phyloP scores from a whole-genome alignment of 495 filamentous ascomycete species.

The Trichodelitschia bisporula region DNA sequence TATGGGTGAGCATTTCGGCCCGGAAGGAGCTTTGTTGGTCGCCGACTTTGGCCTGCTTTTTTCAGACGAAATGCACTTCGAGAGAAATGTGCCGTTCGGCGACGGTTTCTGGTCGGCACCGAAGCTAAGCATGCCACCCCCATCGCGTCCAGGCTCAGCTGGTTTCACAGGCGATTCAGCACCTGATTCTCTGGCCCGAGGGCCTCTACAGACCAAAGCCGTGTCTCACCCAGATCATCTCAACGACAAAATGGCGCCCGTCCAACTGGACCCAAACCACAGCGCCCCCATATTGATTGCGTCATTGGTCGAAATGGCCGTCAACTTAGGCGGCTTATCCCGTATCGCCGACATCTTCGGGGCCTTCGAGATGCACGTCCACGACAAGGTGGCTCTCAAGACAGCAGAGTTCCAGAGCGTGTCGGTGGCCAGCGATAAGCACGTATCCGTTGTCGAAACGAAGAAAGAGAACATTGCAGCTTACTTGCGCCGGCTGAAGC shows the following conservation, averaged over 20 bases:
- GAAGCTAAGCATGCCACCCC: no score
- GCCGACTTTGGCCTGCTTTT: no score
- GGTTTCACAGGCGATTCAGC: no score
- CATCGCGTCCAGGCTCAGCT: no score
- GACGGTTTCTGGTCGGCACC: no score
- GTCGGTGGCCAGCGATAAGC: constrained; percentile 19
- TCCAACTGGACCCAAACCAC: constrained; percentile 1
- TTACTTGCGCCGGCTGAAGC: constrained; percentile 12
- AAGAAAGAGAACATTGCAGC: constrained; percentile 3
- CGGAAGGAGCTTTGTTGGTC: no score
- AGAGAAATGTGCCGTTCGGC: no score
- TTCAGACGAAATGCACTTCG: no score
- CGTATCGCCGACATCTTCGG: constrained; percentile 25
- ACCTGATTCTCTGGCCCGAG: no score
- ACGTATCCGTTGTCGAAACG: constrained; percentile 19
- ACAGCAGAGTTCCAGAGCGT: constrained; percentile 19
- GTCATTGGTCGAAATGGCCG: constrained; percentile 22
- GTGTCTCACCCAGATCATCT: constrained; percentile 5
- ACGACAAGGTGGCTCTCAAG: constrained; percentile 8
- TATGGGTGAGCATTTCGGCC: constrained; percentile 12
- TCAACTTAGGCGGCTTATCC: constrained; percentile 24
- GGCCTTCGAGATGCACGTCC: constrained; percentile 14
- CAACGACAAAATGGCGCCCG: constrained; percentile 1
- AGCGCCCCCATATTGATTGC: constrained; percentile 19
- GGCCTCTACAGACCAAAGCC: constrained; percentile 10